Conservation (phyloP, 192 early-diverging fungal species). For the Gamsiella multidivaricata region DNA sequence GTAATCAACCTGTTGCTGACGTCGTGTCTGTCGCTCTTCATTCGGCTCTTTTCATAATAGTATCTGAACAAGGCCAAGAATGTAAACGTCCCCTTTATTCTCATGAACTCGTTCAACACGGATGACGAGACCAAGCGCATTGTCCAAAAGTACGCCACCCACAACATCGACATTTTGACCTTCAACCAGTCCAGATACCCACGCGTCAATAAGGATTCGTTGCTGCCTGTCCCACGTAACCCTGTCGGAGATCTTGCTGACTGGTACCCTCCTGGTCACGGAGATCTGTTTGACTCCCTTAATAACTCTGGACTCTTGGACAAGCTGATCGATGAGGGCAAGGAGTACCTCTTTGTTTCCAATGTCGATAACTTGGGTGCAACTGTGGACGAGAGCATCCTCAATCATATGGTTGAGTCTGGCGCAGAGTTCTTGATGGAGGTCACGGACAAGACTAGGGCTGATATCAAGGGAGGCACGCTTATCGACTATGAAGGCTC, state of each 20-base stretch:
- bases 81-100: constrained; percentile 94
- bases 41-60: constrained; percentile 55
- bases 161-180: constrained; percentile 93
- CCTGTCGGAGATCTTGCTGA: constrained; percentile 73
- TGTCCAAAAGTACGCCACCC: constrained; percentile 96
- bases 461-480: constrained; percentile 99
- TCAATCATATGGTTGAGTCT: constrained; percentile 89
- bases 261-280: constrained; percentile 98
- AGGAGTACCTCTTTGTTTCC: constrained; percentile 98
- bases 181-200: constrained; percentile 98
- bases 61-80: constrained; percentile 90
- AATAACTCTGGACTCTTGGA: constrained; percentile 94
- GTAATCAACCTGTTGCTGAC: too few species aligned
- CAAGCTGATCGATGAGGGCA: constrained; percentile 91
- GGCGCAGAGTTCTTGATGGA: constrained; percentile 98
- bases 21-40: too few species aligned
- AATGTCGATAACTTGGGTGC: constrained; percentile 99
- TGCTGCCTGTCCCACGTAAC: constrained; percentile 83
- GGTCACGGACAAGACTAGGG: constrained; percentile 99
- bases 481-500: constrained; percentile 97
- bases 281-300: constrained; percentile 96
- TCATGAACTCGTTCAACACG: constrained; percentile 99
- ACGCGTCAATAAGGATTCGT: constrained; percentile 91
- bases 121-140: constrained; percentile 97
- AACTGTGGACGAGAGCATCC: constrained; percentile 94